Evolutionary conservation across 1,139 yeast genomes (phyloP), one percentile per base, ranked within the genome.

Genomic region (Kluyveromyces sp.): DNA sequence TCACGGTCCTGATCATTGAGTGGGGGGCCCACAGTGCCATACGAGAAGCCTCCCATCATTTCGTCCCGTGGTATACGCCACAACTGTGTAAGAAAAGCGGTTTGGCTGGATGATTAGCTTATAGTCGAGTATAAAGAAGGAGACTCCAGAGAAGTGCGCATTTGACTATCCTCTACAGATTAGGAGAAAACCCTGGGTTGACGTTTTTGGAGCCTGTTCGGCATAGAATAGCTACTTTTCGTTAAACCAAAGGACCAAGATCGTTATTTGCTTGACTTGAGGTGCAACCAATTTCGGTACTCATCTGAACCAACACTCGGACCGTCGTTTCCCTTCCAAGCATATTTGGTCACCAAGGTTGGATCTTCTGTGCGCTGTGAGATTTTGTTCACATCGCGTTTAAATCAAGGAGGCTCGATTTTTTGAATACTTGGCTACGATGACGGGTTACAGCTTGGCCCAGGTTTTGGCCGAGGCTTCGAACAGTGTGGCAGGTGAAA

Each of bases 51-150:
- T 22, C 6, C 8, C 9, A 6, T 22, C 6, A 15, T 16, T 15
- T 19, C 25, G 31, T 35, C 20, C 16, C 22, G 20, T 33, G 20
- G 22, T 19, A 12, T 18, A 19, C 40, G 44, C 44, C 44, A 42
- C 44, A 42, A 42, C 41, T 42, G 44, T 37, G 44, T 42, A 15
- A 13, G 9, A 13, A 7, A 3, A n/a, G 22, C 4, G 17, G 20
- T 18, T n/a, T 1, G 16, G 9, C 6, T 15, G 17, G 13, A 25
- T 15, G 33, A 19, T 7, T 9, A 25, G 15, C 16, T 9, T 31
- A 15, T n/a, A 16, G 19, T 8, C 19, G 12, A 30, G 16, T 30
- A 30, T 30, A 30, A 30, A 30, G 13, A 15, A 30, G 16, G 33
- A 15, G 16, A 30, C n/a, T n/a, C 9, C 26, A 22, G 26, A 6